A percentile compares a stretch with the other conserved stretches of the same genome.
phyloP scores from a whole-genome alignment of 2,329 filamentous ascomycete species.

The Fusarium cyanostomum region DNA sequence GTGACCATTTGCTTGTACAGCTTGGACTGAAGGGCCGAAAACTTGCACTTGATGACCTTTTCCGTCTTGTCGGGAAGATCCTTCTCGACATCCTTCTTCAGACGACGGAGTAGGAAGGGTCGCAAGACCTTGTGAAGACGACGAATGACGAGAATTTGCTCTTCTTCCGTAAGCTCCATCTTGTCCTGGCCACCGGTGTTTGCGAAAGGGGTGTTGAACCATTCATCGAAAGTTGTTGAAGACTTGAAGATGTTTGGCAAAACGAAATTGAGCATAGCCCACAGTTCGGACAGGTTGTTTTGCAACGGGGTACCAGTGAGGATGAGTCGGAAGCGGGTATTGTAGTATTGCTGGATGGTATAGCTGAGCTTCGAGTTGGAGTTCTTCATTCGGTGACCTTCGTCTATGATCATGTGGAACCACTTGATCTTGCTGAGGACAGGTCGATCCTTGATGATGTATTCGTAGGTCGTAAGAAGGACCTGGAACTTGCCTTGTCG shows the following conservation, averaged over 20 bases:
- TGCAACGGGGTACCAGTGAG: constrained; percentile 96
- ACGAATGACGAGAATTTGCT: constrained; percentile 96
- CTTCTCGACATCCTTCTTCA: constrained; percentile 99
- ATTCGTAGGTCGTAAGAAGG: constrained; percentile 96
- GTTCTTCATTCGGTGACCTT: constrained; percentile 99
- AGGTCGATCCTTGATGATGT: constrained; percentile 98
- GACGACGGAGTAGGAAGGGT: constrained; percentile 94
- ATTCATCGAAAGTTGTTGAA: constrained; percentile 97
- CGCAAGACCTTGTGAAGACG: constrained; percentile 97
- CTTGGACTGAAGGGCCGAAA: constrained; percentile 91
- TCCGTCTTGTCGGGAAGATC: constrained; percentile 99
- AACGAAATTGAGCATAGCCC: constrained; percentile 98
- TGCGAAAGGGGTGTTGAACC: constrained; percentile 99
- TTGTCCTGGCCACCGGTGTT: constrained; percentile 98
- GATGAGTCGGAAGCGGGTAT: constrained; percentile 93
- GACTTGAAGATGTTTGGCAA: constrained; percentile 99
- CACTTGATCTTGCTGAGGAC: constrained; percentile 98
- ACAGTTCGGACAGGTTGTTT: constrained; percentile 95
- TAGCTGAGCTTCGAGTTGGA: constrained; percentile 93
- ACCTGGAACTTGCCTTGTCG: constrained; percentile 97
- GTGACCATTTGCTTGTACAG: constrained; percentile 98
- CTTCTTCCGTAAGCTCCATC: constrained; percentile 99
- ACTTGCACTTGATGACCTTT: constrained; percentile 99
- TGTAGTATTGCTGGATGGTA: constrained; percentile 95
- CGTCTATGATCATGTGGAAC: constrained; percentile 99